Evolutionary conservation across 441 rosid genomes (phyloP), one percentile per base, ranked within the genome.

Genomic region (Francoa sonchifolia): DNA sequence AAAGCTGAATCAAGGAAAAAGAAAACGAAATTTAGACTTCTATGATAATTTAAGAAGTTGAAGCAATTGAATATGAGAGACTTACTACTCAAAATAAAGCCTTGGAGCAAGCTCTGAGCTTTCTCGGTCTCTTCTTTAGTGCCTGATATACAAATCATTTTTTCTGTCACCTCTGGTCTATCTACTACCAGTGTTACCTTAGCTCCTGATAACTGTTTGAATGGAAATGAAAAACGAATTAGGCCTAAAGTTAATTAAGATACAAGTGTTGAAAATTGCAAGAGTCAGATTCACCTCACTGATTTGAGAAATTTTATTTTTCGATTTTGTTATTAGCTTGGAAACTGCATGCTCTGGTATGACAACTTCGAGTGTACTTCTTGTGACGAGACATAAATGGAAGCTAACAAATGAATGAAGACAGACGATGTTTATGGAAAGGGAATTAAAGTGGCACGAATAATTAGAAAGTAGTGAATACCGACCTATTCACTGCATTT

Each of bases 21-120:
- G 3, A 27, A 10, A 8, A 16, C n/a, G 3, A 9, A 17, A 28
- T 42, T n/a, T n/a, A n/a, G n/a, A n/a, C n/a, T n/a, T n/a, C n/a
- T n/a, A n/a, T n/a, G n/a, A n/a, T n/a, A n/a, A n/a, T n/a, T n/a
- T n/a, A n/a, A n/a, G n/a, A n/a, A n/a, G n/a, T n/a, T n/a, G n/a
- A n/a, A n/a, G n/a, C n/a, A n/a, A 13, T 14, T 2, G 21, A 48
- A 12, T 19, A 1, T 44, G 27, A 46, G 50, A 54, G 40, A 65
- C 80, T 78, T 67, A 90, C 96, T 80, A 67, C 96, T 90, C 69
- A 90, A 69, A 40, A 90, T 81, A 52, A 86, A 86, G 67, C 95
- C 96, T 61, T 86, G 96, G 55, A 90, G 95, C 65, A 90, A 65
- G 65, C 94, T 86, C 64, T 90, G 95, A 20, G 96, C 99, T 66